Conservation (phyloP, 2,329 filamentous ascomycete genomes). For the Cytospora chrysosperma region DNA sequence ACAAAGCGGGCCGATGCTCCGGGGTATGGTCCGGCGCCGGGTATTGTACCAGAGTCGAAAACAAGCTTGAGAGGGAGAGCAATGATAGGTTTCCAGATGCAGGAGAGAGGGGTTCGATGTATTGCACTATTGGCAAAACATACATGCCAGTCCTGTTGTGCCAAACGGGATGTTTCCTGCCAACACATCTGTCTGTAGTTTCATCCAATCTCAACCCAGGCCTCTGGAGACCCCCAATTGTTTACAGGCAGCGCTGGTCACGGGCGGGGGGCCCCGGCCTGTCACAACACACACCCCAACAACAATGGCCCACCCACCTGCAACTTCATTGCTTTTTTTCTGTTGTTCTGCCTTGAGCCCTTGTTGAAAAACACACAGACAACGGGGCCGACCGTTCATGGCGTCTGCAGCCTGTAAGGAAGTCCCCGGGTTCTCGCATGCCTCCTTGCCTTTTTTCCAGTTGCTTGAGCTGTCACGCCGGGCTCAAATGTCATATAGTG, state of each 20-base stretch:
- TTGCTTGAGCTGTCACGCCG: not conserved
- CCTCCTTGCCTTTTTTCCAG: not conserved
- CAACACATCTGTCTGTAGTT: not conserved
- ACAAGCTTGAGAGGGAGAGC: no score
- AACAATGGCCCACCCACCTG: no score
- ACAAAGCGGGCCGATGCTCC: not conserved
- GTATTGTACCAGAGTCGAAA: not conserved
- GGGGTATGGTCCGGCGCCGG: not conserved
- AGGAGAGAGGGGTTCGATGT: not conserved
- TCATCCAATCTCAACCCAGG: not conserved
- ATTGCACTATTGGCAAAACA: no score
- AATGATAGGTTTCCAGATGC: not conserved
- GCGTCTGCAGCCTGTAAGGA: not conserved
- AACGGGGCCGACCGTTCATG: no score
- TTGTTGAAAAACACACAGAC: not conserved
- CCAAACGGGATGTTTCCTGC: not conserved
- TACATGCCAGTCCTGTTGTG: no score
- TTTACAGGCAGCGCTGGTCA: not conserved
- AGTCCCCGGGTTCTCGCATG: not conserved
- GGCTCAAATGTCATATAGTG: not conserved
- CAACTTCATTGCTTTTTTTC: not conserved
- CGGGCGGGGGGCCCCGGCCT: not conserved
- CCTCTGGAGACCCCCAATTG: not conserved
- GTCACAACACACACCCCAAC: not conserved
- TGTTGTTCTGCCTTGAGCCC: not conserved